Base-by-base conservation (phyloP, 352 stramenopile species). In the Pythium aquatile region DNA sequence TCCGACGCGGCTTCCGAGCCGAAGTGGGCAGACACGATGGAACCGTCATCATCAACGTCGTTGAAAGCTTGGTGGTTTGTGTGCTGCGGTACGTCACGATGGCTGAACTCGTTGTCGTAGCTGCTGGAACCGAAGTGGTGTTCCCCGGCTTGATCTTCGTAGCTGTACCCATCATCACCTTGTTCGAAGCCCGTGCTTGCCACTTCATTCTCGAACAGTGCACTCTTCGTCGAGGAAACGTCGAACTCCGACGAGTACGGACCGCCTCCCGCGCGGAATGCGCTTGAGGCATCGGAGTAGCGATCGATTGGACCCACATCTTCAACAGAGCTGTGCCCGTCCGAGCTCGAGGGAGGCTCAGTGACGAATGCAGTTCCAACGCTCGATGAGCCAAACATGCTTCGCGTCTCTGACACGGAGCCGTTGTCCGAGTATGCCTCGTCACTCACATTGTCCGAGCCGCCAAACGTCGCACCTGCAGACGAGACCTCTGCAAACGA, bases 291-390 rank as follows among this genome's bases (percentile, higher is more conserved):
- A 58, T 77, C 67, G 2, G 68, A 71, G 39, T 51, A 30, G 26
- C 59, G 61, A 17, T 72, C 60, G 37, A 60, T 69, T 10, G 61
- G 55, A 10, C 56, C 61, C 14, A 58, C 60, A 7, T 81, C 81
- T 52, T 82, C 79, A 9, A 75, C 75, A 11, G 82, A 91, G 8
- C 76, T 88, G 47, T 87, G 81, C 0, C 80, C 82, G 46, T 93
- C 85, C 39, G 81, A 91, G 53, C 87, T 85, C 8, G 84, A 90
- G 8, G 81, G 77, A 28, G 87, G 87, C 69, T 93, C 82, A 0
- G 83, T 91, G 8, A 83, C 77, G 20, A 91, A 91, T 6, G 84
- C 82, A 8, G 84, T 93, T 55, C 84, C 87, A 8, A 78, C 82
- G 67, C 86, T 93, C 6, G 82, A 91, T 16, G 81, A 89, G 17